phyloP scores from a whole-genome alignment of 225 moss, liverwort and hornwort species.

The Marchantia polymorpha region DNA sequence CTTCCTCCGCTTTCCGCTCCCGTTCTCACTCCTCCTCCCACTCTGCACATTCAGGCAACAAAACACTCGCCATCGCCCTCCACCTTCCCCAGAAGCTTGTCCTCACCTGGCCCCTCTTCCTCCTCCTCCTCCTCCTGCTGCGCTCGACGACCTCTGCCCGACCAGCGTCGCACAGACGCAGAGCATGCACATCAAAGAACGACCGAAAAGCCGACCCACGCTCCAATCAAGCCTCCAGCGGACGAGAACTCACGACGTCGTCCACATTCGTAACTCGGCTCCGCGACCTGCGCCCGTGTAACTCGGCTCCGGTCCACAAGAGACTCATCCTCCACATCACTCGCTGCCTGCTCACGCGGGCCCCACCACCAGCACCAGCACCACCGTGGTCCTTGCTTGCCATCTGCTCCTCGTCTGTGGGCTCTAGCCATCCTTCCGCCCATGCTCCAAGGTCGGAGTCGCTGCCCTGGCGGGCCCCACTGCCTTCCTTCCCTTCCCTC shows the following conservation, averaged over 20 bases:
- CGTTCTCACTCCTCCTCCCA: neutral
- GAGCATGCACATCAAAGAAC: neutral
- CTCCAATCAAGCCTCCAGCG: neutral
- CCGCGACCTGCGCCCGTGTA: no score
- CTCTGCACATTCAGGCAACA: neutral
- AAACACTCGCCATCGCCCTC: neutral
- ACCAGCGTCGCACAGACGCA: neutral
- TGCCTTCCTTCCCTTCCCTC: no score
- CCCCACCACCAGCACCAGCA: neutral
- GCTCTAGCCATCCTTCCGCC: no score
- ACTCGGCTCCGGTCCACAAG: neutral
- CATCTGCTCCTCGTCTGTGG: neutral
- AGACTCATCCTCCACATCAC: constrained; percentile 1
- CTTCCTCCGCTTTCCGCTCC: no score
- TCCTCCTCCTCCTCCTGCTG: neutral
- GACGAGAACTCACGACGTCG: neutral
- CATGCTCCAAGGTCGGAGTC: no score
- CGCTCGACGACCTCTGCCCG: neutral
- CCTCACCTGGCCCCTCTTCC: neutral
- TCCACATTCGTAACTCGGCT: no score
- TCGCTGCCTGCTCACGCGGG: neutral
- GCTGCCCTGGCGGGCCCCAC: no score
- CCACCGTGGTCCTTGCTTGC: neutral
- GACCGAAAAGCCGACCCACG: neutral
- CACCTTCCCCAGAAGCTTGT: neutral